Evolutionary conservation across 495 filamentous ascomycete species (phyloP), one percentile per base, ranked within the genome.

Genomic region (Xylaria curta): DNA sequence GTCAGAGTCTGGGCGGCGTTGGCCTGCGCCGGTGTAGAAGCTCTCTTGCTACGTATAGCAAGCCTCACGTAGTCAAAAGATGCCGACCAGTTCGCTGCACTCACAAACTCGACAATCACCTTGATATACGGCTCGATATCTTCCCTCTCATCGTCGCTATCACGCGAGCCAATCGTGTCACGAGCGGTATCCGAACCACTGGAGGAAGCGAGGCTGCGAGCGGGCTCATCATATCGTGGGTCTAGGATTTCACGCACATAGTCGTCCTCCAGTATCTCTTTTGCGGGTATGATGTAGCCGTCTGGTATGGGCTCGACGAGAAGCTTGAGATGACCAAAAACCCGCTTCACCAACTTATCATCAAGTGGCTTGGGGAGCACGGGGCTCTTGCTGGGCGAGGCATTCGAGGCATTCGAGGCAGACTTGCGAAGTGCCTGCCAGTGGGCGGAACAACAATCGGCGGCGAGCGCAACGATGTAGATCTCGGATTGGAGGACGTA

Each of bases 381-480:
- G 15, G 51, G 49, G 31, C 49, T 13, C n/a, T 58, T 61, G 13
- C 42, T 31, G 15, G 49, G 31, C 47, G 36, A n/a, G 47, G 33
- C 49, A 58, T 58, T 31, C 21, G 47, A 72, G 8, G 61, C 76
- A 75, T 78, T 70, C 28, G 71, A 73, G 62, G 67, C 72, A 28
- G 79, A 69, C 26, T 78, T 74, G 56, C 82, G 78, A 33, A 85
- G 69, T 42, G 81, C 76, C 46, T 85, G 78, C 88, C 88, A 90
- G 75, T 89, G 82, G 58, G 85, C 85, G 53, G 84, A 82, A 74
- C 88, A 90, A 76, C 89, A 91, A 76, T 91, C 89, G 74, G 89
- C 88, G 60, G 89, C 83, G 53, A 91, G 81, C 70, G 86, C 85
- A 71, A 91, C 80, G 33, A 89, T 78, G 76, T 89, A 90, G 65